Evolutionary conservation across 1,284 basidiomycete species (phyloP).

Genomic region (Marasmius fiardii): DNA sequence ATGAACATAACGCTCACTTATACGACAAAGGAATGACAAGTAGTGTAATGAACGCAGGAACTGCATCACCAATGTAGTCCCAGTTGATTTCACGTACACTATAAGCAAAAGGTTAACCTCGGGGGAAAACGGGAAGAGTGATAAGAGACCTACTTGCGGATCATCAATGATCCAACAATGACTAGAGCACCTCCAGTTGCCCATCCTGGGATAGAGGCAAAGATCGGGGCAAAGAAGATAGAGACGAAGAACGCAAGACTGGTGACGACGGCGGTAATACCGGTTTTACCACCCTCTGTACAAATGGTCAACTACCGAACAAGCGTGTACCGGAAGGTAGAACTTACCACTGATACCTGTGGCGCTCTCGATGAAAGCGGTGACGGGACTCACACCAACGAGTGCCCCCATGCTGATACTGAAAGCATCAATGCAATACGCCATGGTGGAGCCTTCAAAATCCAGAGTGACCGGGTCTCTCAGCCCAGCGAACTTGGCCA

Average conservation of each 20-base stretch:
- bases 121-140: background rate
- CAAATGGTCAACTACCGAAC: slow-evolving; percentile 19
- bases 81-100: slow-evolving; percentile 85
- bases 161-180: slow-evolving; percentile 89
- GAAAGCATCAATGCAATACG: slow-evolving; percentile 83
- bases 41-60: slow-evolving; percentile 81
- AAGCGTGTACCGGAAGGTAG: background rate
- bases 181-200: slow-evolving; percentile 86
- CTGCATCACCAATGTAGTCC: slow-evolving; percentile 83
- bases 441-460: slow-evolving; percentile 84
- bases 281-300: slow-evolving; percentile 85
- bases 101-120: background rate
- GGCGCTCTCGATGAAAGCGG: slow-evolving; percentile 84
- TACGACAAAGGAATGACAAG: slow-evolving; percentile 77
- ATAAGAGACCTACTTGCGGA: slow-evolving; percentile 58
- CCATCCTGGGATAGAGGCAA: slow-evolving; percentile 85
- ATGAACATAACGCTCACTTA: slow-evolving; percentile 51
- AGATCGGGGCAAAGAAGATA: slow-evolving; percentile 89
- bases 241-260: slow-evolving; percentile 82
- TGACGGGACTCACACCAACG: slow-evolving; percentile 85
- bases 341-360: slow-evolving; percentile 66
- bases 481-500: slow-evolving; percentile 90
- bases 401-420: slow-evolving; percentile 80
- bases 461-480: slow-evolving; percentile 84
- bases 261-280: slow-evolving; percentile 76